Evolutionary conservation across 352 stramenopile genomes (phyloP), one percentile per base, ranked within the genome.

Genomic region (Pythium sp.): DNA sequence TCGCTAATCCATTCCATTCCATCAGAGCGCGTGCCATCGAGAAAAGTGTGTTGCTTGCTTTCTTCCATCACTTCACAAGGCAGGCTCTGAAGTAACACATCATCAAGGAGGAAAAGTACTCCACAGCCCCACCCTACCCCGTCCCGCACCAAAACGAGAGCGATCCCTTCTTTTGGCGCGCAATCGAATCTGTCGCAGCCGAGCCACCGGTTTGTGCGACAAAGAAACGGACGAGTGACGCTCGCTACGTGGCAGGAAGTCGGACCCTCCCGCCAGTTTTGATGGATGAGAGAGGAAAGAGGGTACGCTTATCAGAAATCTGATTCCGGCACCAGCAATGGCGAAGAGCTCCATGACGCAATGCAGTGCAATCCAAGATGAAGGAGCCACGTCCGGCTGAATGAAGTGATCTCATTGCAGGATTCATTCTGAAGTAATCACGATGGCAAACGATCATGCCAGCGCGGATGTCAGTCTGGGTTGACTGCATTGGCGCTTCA

Each of bases 161-260:
- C 43, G 12, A 51, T 51, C 43, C 43, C 43, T 22, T 24, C 43
- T 51, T 24, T 51, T 51, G 43, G 43, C 18, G 43, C 43, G 43
- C 18, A 51, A 51, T 24, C 43, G 53, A 24, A 38, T 38, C 24
- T 58, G 26, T 58, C 24, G 53, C 53, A 58, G 53, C 26, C 53
- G 14, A n/a, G 54, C 54, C 28, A 59, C 15, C 18, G 54, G 54
- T 59, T 26, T 26, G 54, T 59, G 28, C 54, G 28, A 43, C 28
- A 61, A 61, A 61, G 55, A 61, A 61, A 46, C 55, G 26, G 30
- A 61, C 28, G 24, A 38, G 28, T 61, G 55, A 61, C 55, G 55
- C 55, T 22, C 55, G 55, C 55, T 34, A 46, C 55, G 55, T 61
- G 55, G 55, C 20, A 36, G 14, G 53, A 22, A 32, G 26, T 58